A percentile compares a stretch with the other conserved stretches of the same genome.
phyloP scores from a whole-genome alignment of 2,329 filamentous ascomycete genomes.

The Aspergillus luchuensis region DNA sequence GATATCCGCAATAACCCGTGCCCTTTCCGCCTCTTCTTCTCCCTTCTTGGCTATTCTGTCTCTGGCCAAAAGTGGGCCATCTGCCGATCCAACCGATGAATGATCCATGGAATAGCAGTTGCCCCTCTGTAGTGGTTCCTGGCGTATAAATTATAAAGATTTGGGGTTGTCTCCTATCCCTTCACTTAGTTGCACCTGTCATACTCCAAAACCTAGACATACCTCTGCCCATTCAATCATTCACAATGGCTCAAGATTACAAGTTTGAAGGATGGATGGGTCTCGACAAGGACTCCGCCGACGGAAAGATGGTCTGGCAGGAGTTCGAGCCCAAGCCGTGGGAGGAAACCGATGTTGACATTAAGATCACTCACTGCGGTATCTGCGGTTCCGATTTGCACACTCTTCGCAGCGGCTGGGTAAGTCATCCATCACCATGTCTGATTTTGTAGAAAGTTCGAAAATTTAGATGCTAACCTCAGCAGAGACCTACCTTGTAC shows the following conservation, averaged over 20 bases:
- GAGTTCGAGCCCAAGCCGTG: slow-evolving; percentile 65
- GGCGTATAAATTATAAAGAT: not conserved
- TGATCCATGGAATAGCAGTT: not conserved
- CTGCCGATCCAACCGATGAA: not conserved
- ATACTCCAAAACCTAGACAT: too few species aligned
- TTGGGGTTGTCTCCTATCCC: too few species aligned
- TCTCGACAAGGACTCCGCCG: slow-evolving; percentile 49
- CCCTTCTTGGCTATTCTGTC: slow-evolving; percentile 4
- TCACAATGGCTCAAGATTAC: slow-evolving; percentile 38
- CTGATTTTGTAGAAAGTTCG: too few species aligned
- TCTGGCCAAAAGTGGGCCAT: slow-evolving; percentile 2
- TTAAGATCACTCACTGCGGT: slow-evolving; percentile 65
- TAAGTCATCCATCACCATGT: slow-evolving; percentile 18
- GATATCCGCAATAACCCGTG: not conserved
- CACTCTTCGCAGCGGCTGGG: slow-evolving; percentile 54
- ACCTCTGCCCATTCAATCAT: too few species aligned
- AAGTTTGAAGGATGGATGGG: slow-evolving; percentile 62
- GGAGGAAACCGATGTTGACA: slow-evolving; percentile 67
- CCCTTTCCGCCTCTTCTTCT: not conserved
- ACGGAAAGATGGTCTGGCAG: slow-evolving; percentile 59
- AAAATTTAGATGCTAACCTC: not conserved
- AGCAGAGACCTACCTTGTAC: slow-evolving; percentile 36
- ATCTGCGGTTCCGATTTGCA: slow-evolving; percentile 67
- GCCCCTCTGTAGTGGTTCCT: too few species aligned
- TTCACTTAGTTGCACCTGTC: too few species aligned